These are phyloP conservation scores for Ormosia emarginata DNA, from an alignment of 306 rosid genomes.

Conservation along the genomic window DNA sequence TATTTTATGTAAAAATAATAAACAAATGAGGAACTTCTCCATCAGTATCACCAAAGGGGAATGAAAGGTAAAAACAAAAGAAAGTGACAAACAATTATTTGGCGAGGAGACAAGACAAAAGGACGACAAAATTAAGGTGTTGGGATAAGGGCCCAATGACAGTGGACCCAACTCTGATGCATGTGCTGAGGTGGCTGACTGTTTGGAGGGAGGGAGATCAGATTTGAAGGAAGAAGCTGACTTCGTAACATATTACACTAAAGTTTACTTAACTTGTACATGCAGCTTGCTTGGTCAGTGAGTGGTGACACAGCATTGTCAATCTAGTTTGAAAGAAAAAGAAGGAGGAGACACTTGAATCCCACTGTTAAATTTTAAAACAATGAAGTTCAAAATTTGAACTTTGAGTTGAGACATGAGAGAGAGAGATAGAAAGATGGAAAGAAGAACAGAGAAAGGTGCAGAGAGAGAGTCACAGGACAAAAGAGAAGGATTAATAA, in stretches of 20 bases:
- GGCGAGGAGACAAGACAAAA: conserved; percentile 18
- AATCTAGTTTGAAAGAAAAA: background rate
- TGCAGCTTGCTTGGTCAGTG: conserved; percentile 2
- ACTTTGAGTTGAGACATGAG: background rate
- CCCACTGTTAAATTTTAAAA: background rate
- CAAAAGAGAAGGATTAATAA: conserved; percentile 31
- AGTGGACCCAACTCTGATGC: conserved; percentile 4
- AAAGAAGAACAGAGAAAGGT: conserved; percentile 6
- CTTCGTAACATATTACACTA: background rate
- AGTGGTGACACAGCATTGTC: background rate
- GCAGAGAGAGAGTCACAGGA: conserved; percentile 23
- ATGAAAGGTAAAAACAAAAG: background rate
- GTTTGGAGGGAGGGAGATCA: background rate
- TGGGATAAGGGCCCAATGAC: conserved; percentile 9
- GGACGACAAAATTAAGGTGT: conserved; percentile 15
- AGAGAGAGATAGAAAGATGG: background rate
- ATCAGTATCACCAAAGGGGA: too few species aligned
- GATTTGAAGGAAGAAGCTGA: background rate
- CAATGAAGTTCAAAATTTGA: conserved; percentile 27
- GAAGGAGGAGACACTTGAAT: background rate
- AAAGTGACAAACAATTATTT: background rate
- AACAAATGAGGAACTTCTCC: too few species aligned
- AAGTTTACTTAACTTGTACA: conserved; percentile 25
- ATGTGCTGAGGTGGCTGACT: conserved; percentile 30
- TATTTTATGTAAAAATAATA: too few species aligned